A percentile compares a stretch with the other conserved stretches of the same genome.
phyloP scores from a whole-genome alignment of 306 rosid genomes.

The Rosa persica region DNA sequence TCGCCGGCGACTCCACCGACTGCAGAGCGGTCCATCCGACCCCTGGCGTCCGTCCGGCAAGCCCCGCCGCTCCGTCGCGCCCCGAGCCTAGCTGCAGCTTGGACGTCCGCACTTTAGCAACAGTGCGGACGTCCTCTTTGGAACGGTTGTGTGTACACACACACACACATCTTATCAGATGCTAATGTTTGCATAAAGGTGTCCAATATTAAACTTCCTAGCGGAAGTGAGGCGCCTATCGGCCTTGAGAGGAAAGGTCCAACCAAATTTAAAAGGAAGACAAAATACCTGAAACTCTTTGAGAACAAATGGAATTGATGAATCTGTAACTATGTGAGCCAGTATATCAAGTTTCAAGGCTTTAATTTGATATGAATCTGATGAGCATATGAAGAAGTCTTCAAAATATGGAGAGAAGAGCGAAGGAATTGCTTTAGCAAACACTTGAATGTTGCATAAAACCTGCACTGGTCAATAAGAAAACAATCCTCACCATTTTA shows the following conservation, averaged over 20 bases:
- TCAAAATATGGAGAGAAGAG: conserved; percentile 75
- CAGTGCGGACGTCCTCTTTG: too few species aligned
- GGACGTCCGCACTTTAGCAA: too few species aligned
- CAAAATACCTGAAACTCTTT: conserved; percentile 86
- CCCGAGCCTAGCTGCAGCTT: too few species aligned
- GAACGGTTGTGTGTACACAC: too few species aligned
- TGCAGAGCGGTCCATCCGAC: too few species aligned
- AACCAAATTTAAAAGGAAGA: not conserved
- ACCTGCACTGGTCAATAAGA: conserved; percentile 57
- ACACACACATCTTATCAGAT: conserved; percentile 15
- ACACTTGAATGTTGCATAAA: conserved; percentile 88
- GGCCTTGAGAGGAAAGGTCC: not conserved
- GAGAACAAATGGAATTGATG: conserved; percentile 58
- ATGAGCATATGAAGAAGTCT: conserved; percentile 74
- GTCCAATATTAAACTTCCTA: not conserved
- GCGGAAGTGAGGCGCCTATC: conserved; percentile 1
- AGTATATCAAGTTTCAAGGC: conserved; percentile 84
- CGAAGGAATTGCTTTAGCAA: conserved; percentile 89
- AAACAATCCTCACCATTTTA: conserved; percentile 27
- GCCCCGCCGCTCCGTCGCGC: too few species aligned
- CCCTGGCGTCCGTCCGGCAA: too few species aligned
- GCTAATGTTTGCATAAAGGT: not conserved
- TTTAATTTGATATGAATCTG: conserved; percentile 89
- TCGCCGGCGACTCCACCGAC: too few species aligned
- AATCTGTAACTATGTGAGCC: conserved; percentile 64